Evolutionary conservation across 2,329 filamentous ascomycete genomes (phyloP).

Genomic region (Verticillium nonalfalfae): DNA sequence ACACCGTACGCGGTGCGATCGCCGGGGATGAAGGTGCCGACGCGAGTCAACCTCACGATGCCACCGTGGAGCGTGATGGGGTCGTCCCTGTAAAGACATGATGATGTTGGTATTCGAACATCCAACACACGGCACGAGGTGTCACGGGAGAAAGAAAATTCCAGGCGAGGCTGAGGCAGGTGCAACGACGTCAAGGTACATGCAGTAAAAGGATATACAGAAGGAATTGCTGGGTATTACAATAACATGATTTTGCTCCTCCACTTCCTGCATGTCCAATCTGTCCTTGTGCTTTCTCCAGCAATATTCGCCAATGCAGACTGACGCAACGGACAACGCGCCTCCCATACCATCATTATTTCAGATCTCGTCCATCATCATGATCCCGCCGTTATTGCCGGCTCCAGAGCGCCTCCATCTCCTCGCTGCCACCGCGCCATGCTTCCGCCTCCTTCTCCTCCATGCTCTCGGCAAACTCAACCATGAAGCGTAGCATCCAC

Average conservation of each 20-base stretch:
- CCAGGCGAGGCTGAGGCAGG: not conserved
- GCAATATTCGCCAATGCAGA: not conserved
- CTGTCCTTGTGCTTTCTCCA: not conserved
- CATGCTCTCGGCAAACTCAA: constrained; percentile 21
- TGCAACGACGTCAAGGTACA: not conserved
- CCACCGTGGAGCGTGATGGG: too few relatives aligned
- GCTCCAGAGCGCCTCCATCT: constrained; percentile 13
- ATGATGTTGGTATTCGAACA: too few relatives aligned
- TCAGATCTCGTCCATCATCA: not conserved
- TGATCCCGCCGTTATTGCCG: not conserved
- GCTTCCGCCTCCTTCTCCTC: constrained; percentile 16
- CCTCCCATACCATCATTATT: not conserved
- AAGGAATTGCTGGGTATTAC: not conserved
- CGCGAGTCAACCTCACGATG: not conserved
- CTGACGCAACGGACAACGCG: not conserved
- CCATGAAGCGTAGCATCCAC: constrained; percentile 33
- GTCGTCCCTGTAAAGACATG: not conserved
- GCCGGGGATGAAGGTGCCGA: not conserved
- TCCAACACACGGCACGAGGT: too few relatives aligned
- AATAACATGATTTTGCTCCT: not conserved
- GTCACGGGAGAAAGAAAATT: too few relatives aligned
- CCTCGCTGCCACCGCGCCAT: constrained; percentile 9
- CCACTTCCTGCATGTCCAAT: not conserved
- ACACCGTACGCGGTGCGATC: not conserved
- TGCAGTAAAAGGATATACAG: not conserved